Conservation (phyloP, 176 grass and related monocot genomes). For the Aegilops tauschii region DNA sequence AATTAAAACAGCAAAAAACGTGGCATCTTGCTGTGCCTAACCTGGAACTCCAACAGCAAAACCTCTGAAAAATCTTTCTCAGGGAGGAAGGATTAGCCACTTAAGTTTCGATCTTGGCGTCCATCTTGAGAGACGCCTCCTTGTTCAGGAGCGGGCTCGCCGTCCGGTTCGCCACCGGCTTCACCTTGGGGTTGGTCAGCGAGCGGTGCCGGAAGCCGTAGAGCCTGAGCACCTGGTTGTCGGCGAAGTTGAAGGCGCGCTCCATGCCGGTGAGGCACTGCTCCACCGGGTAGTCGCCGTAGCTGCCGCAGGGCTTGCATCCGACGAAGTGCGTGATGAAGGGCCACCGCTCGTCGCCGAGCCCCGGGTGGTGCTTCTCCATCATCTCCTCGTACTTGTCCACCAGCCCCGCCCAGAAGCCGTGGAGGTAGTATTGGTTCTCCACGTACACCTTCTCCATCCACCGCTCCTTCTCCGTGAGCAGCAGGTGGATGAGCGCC, state of each 20-base stretch:
- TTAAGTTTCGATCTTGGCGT: constrained; percentile 33
- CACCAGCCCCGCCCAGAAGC: constrained; percentile 55
- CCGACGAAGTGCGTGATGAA: constrained; percentile 79
- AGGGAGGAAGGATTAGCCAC: not conserved
- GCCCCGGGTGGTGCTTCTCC: constrained; percentile 67
- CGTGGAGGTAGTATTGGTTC: constrained; percentile 69
- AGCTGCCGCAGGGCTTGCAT: constrained; percentile 41
- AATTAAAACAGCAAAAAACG: not conserved
- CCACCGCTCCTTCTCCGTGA: constrained; percentile 59
- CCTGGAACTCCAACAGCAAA: not conserved
- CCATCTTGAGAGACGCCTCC: constrained; percentile 44
- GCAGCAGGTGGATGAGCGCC: constrained; percentile 66
- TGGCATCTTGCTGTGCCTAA: constrained; percentile 1
- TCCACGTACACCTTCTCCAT: constrained; percentile 64
- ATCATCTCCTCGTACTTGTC: constrained; percentile 59
- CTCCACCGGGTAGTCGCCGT: constrained; percentile 46
- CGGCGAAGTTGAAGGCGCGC: constrained; percentile 79
- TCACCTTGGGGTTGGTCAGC: constrained; percentile 46
- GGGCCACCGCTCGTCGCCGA: constrained; percentile 74
- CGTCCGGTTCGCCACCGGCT: constrained; percentile 30
- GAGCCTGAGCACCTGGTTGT: constrained; percentile 73
- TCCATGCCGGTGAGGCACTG: constrained; percentile 59
- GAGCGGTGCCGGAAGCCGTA: constrained; percentile 58
- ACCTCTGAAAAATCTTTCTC: not conserved
- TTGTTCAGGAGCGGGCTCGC: constrained; percentile 38